Evolutionary conservation across 192 early-diverging fungal species (phyloP).

Genomic region (Piromyces sp.): DNA sequence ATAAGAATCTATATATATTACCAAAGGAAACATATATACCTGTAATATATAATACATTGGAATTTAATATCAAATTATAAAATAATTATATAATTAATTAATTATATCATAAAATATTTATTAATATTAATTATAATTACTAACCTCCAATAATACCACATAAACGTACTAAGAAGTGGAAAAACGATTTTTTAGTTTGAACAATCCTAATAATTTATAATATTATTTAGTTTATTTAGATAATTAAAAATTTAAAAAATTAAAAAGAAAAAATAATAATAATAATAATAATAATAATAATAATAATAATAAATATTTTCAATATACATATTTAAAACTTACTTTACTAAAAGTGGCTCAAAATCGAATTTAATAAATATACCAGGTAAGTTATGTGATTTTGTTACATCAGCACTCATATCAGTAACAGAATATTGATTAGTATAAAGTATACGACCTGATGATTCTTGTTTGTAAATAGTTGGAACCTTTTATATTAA

Average conservation of each 20-base stretch:
- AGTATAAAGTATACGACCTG: constrained; percentile 46
- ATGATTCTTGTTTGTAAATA: constrained; percentile 29
- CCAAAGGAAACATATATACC: background rate
- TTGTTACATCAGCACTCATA: background rate
- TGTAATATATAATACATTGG: background rate
- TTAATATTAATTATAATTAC: background rate
- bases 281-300: too few species aligned
- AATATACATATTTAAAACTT: background rate
- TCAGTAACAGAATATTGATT: constrained; percentile 93
- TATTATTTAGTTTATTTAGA: too few species aligned
- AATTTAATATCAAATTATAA: too few species aligned
- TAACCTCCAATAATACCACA: constrained; percentile 74
- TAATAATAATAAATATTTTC: too few species aligned
- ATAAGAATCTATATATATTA: background rate
- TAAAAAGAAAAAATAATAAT: too few species aligned
- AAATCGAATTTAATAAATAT: constrained; percentile 86
- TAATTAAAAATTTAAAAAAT: too few species aligned
- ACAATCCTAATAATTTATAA: constrained; percentile 35
- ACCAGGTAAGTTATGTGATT: constrained; percentile 17
- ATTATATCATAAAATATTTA: too few species aligned
- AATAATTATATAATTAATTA: too few species aligned
- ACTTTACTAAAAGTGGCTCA: constrained; percentile 54
- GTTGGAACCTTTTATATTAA: constrained; percentile 33
- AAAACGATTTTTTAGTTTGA: constrained; percentile 39
- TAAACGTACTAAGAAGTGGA: constrained; percentile 56